These are phyloP conservation scores for Aspergillus novoparasiticus DNA, from an alignment of 2,329 filamentous ascomycete species.

Conservation along the genomic window DNA sequence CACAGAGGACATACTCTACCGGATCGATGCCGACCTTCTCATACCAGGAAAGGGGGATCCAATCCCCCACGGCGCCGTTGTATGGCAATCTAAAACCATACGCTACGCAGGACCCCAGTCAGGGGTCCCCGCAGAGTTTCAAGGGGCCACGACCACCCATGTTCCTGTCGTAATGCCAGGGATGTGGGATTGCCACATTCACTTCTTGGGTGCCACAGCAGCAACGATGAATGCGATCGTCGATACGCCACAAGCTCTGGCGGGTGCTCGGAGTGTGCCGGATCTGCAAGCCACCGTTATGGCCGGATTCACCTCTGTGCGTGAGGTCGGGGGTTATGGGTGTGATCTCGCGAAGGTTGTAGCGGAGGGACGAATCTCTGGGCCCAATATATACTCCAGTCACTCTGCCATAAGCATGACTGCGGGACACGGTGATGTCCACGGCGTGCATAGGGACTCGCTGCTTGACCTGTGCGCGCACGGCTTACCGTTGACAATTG, in stretches of 20 bases:
- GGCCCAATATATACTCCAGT: constrained; percentile 54
- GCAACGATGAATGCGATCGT: constrained; percentile 14
- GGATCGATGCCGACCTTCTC: constrained; percentile 39
- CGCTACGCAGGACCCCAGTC: constrained; percentile 41
- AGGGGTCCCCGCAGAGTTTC: constrained; percentile 37
- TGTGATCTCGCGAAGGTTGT: constrained; percentile 49
- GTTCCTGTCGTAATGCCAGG: constrained; percentile 54
- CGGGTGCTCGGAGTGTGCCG: constrained; percentile 46
- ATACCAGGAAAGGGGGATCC: constrained; percentile 54
- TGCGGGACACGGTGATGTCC: constrained; percentile 53
- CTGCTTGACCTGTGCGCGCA: constrained; percentile 9
- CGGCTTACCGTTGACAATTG: constrained; percentile 36
- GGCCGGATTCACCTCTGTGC: constrained; percentile 55
- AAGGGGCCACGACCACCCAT: constrained; percentile 27
- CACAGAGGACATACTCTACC: constrained; percentile 6
- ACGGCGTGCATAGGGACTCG: constrained; percentile 20
- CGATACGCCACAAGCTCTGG: constrained; percentile 32
- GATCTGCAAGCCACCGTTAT: constrained; percentile 48
- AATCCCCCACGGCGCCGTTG: constrained; percentile 42
- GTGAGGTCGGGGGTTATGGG: constrained; percentile 53
- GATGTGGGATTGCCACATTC: constrained; percentile 57
- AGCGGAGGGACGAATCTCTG: constrained; percentile 48
- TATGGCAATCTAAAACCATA: constrained; percentile 45
- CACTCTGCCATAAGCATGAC: constrained; percentile 50
- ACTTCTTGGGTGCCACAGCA: constrained; percentile 45